Evolutionary conservation across 139 green algal species (phyloP), one percentile per base, ranked within the genome.

Genomic region (Penium margaritaceum): DNA sequence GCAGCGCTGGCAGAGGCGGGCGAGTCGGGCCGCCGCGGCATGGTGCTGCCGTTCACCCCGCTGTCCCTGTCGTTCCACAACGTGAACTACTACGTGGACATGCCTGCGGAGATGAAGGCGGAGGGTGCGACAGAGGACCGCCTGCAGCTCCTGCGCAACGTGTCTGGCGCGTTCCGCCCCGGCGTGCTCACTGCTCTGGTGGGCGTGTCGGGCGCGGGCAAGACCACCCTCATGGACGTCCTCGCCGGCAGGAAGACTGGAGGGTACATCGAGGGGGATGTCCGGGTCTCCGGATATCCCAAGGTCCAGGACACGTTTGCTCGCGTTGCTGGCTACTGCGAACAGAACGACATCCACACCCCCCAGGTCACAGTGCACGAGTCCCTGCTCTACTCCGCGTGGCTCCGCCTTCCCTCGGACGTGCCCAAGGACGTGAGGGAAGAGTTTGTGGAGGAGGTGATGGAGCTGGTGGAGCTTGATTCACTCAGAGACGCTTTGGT

Each of bases 401-500:
- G 83, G 17, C 80, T 95, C 75, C 77, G 88, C 5, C 75, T 92
- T 35, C 36, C 68, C 4, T 43, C 63, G 34, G 58, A 74, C 5
- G 75, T 76, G 21, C 67, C 47, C 9, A 55, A 63, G 36, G 69
- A 67, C 19, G n/a, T 37, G 17, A 6, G 39, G 19, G 30, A 76
- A 35, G 51, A 70, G 27, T 76, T 76, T 47, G 68, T 76, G 32
- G 68, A 76, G 46, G 66, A 86, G 78, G 73, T 89, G 24, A 78
- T 88, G 75, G 41, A 72, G 12, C 44, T 89, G 53, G 85, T 89
- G 57, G 85, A 89, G 77, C 70, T 89, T 70, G 27, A 54, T 9
- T 33, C 63, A 3, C 72, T 89, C 60, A 21, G 51, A 3, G 32
- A 76, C 27, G 64, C 70, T 1, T 57, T 86, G 33, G 76, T 89